phyloP scores from a whole-genome alignment of 169 alveolate genomes.

The Amoebophrya sp. region DNA sequence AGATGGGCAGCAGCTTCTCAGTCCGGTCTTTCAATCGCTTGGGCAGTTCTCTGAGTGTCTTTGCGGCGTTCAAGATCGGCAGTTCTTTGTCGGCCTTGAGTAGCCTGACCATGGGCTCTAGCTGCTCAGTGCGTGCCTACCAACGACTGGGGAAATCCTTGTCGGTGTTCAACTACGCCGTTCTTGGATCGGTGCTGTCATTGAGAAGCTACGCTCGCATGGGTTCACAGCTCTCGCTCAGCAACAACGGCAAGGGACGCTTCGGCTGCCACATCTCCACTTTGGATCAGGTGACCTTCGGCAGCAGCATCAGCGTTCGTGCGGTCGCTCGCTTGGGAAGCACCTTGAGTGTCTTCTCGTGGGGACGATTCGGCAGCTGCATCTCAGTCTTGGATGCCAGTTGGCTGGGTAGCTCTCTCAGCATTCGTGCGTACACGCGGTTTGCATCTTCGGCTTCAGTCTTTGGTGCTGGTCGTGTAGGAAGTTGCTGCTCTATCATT shows the following conservation, averaged over 20 bases:
- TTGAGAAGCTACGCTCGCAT: not conserved
- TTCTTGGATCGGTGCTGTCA: not conserved
- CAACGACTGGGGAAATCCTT: not conserved
- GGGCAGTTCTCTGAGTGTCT: not conserved
- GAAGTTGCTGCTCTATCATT: not conserved
- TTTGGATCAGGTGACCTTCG: not conserved
- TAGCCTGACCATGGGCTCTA: not conserved
- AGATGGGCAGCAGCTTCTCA: not conserved
- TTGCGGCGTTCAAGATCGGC: not conserved
- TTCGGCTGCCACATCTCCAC: conserved; percentile 20
- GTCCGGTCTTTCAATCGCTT: conserved; percentile 10
- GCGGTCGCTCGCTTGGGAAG: not conserved
- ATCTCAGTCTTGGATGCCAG: not conserved
- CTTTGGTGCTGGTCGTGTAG: not conserved
- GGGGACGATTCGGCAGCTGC: not conserved
- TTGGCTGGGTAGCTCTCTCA: not conserved
- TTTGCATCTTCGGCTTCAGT: not conserved
- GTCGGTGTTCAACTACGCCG: not conserved
- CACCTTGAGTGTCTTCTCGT: conserved; percentile 2
- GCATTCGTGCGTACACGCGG: not conserved
- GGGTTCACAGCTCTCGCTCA: not conserved
- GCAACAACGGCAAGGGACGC: not conserved
- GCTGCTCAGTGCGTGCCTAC: not conserved
- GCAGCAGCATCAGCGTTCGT: conserved; percentile 25
- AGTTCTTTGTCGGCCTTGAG: not conserved